phyloP scores from a whole-genome alignment of 2,329 filamentous ascomycete genomes.

The Trichoderma sp. region DNA sequence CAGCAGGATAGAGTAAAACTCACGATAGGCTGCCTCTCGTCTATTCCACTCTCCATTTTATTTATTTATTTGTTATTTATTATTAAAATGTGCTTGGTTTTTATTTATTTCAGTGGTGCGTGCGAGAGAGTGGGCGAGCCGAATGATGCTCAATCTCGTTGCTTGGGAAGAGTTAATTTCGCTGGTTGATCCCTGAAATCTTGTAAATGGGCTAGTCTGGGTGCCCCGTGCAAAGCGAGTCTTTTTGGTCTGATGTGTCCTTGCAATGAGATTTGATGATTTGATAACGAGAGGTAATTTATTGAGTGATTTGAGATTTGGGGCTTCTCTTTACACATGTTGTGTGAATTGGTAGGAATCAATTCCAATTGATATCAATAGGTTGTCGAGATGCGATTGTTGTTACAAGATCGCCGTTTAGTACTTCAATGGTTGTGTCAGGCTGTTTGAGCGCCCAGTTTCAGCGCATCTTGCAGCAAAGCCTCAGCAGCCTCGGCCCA shows the following conservation, averaged over 20 bases:
- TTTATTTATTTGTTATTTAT: background rate
- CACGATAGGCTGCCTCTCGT: slow-evolving; percentile 10
- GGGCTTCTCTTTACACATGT: background rate
- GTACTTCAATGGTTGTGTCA: background rate
- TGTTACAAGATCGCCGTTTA: background rate
- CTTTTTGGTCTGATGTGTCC: background rate
- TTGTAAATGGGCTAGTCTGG: background rate
- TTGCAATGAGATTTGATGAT: background rate
- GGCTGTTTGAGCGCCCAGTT: background rate
- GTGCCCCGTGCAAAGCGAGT: background rate
- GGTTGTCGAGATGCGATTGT: background rate
- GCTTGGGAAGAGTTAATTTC: background rate
- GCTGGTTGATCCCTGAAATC: slow-evolving; percentile 15
- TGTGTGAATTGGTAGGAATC: background rate
- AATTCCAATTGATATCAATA: background rate
- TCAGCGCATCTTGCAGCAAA: background rate
- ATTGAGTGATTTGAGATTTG: background rate
- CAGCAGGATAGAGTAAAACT: background rate
- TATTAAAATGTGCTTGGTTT: background rate
- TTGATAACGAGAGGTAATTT: background rate
- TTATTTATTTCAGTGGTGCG: background rate
- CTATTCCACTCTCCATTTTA: background rate
- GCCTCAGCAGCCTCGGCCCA: background rate
- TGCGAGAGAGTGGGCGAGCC: background rate
- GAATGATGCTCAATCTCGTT: slow-evolving; percentile 3